Base-by-base conservation (phyloP, 2,329 filamentous ascomycete species). In the Aureobasidium sp. region DNA sequence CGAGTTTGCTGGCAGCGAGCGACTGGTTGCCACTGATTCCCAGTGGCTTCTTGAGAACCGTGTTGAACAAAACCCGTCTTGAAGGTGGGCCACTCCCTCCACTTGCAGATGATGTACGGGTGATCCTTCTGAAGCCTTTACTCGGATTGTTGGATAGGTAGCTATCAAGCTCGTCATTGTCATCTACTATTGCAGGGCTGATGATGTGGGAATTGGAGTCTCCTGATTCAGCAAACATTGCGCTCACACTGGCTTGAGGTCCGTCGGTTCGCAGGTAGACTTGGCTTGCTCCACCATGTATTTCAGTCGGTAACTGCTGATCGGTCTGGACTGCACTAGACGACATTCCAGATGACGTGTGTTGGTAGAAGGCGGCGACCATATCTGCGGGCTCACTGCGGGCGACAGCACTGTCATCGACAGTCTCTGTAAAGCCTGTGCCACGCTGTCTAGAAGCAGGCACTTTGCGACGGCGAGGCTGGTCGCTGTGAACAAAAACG, bases 31-130 rank as follows among this genome's bases (percentile, higher is more conserved):
- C 40, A 6, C 22, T 16, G 16, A 32, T 44, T 7, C 40, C 40
- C 2, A 44, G 40, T 17, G 40, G 40, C 3, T 44, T 44, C 11
- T 14, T 44, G 25, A 44, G 40, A 6, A 44, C 40, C 8, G 40
- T 44, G 17, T 44, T 44, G 40, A 44, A 44, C n/a, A 44, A 27
- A 8, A 44, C 40, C 4, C 27, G 40, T 44, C 27, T 44, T 17
- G 40, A 44, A 44, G 40, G 27, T 7, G 40, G 27, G 25, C 27
- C 27, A 16, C 30, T 32, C 12, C 11, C 22, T 22, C 25, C 12
- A n/a, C 27, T 22, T 3, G 27, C n/a, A 2, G 40, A 44, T 12
- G 40, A 44, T 8, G 40, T 32, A 30, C 40, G 40, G 4, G 40
- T 44, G n/a, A 44, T 44, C 17, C 27, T 44, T 14, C 40, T 16